Percentiles rank a stretch among this genome's conserved stretches.
Conservation (phyloP, 2,329 filamentous ascomycete genomes). For the Colletotrichum trifolii region DNA sequence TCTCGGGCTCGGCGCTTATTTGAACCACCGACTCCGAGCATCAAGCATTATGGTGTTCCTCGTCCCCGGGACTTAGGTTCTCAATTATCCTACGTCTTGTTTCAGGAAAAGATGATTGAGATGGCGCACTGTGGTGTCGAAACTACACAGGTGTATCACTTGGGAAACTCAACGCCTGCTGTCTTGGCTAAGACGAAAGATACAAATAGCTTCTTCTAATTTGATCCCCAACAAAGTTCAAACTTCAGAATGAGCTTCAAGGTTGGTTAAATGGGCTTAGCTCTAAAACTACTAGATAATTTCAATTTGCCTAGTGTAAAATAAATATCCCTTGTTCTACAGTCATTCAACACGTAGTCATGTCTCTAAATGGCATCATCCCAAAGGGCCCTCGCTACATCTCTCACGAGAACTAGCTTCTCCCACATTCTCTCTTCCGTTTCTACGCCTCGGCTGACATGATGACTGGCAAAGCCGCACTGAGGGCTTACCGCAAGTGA, state of each 20-base stretch:
- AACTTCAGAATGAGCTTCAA: neutral
- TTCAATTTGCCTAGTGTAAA: no score
- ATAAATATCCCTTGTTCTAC: neutral
- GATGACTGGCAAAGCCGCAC: slow-evolving; percentile 79
- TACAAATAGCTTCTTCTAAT: no score
- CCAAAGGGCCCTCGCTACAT: slow-evolving; percentile 81
- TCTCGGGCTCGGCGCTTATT: slow-evolving; percentile 21
- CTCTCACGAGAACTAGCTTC: slow-evolving; percentile 77
- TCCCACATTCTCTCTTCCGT: slow-evolving; percentile 76
- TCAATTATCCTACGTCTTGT: neutral
- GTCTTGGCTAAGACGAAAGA: no score
- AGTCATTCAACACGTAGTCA: neutral
- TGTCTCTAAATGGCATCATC: slow-evolving; percentile 39
- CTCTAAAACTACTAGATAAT: no score
- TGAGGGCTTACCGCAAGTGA: slow-evolving; percentile 75
- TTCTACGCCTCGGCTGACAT: slow-evolving; percentile 74
- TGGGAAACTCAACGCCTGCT: no score
- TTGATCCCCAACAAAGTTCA: no score
- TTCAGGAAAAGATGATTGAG: neutral
- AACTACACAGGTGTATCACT: neutral
- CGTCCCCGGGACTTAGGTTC: neutral
- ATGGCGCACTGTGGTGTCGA: neutral
- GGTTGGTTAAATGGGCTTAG: no score
- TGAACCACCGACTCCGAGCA: slow-evolving; percentile 7
- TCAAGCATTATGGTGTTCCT: slow-evolving; percentile 13